Evolutionary conservation across 108 stramenopile species (phyloP), one percentile per base, ranked within the genome.

Genomic region (Cylindrotheca closterium): DNA sequence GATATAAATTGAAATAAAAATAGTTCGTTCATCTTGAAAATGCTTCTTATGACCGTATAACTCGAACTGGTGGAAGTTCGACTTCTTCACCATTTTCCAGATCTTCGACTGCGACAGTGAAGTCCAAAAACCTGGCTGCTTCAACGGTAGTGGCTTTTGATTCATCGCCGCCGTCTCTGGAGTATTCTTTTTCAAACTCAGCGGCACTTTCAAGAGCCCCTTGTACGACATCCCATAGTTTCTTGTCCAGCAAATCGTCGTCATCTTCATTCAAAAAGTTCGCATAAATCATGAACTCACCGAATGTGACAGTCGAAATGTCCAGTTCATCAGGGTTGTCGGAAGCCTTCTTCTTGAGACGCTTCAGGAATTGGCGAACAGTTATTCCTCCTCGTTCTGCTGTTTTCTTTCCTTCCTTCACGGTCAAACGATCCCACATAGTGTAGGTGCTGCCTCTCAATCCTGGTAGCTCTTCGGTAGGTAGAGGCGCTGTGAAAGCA

Each of bases 401-500:
- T n/a, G 68, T 47, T 68, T 86, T 87, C 54, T 80, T 79, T 31
- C 72, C 63, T 23, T 81, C 90, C 21, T 79, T 81, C 24, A 98
- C 63, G 23, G 79, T 71, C 7, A 98, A 79, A 27, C 77, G 69
- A 68, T 98, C 96, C 99, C 99, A 99, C 26, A 95, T 74, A 19
- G 94, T 98, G 71, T 86, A 93, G 24, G 68, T 80, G 55, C 67
- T 64, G 25, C 87, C 91, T 59, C 78, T 59, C 26, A 86, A 51
- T 8, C 89, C 84, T 0, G 50, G n/a, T 21, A 82, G 48, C 62
- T 79, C 70, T 30, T 87, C 88, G 26, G 91, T 86, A 18, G 88
- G 89, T 18, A 95, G 65, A 23, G 96, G 97, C 48, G 80, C 64
- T 8, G 93, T 91, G 65, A 96, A 96, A n/a, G 96, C 94, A 67